Base-by-base conservation (phyloP, 179 eudicot genomes). In the Amaranthus tricolor region DNA sequence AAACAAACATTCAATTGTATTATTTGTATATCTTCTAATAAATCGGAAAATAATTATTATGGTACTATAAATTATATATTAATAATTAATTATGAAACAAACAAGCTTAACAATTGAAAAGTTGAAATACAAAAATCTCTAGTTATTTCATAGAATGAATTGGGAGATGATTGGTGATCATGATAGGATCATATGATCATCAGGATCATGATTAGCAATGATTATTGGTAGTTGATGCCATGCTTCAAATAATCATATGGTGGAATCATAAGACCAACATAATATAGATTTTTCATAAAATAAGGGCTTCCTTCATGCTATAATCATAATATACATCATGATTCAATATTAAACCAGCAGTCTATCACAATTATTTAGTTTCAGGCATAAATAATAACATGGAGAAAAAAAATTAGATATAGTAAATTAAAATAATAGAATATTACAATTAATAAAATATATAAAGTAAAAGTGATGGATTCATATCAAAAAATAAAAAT, bases 161-260 rank as follows among this genome's bases (percentile, higher is more conserved):
- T 51, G 17, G 17, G 15, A 76, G 51, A 77, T 77, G 78, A 74
- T 79, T 74, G 76, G 57, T 79, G 71, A 79, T 74, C 47, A 79
- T 79, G 11, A 79, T 79, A 24, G 16, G 50, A 62, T 69, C 70
- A 70, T 76, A 74, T 79, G 75, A 74, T 79, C 40, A 31, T 31
- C 52, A 74, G 15, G n/a, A 11, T 4, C 58, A 81, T 81, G 69
- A 77, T 74, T 77, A 57, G 63, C 73, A 73, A 81, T 81, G 76
- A 81, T 81, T 74, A 24, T 60, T 67, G 65, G 70, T 55, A 77
- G 78, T 80, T 73, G 84, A 77, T 81, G 74, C 57, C 80, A 77
- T 81, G 75, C 75, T 77, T 81, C 52, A 17, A 43, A 63, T 66
- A 64, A 81, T 81, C 76, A 81, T 74, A 69, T 52, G 66, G 6